Evolutionary conservation across 1,284 basidiomycete genomes (phyloP), one percentile per base, ranked within the genome.

Genomic region (Earliella scabrosa): DNA sequence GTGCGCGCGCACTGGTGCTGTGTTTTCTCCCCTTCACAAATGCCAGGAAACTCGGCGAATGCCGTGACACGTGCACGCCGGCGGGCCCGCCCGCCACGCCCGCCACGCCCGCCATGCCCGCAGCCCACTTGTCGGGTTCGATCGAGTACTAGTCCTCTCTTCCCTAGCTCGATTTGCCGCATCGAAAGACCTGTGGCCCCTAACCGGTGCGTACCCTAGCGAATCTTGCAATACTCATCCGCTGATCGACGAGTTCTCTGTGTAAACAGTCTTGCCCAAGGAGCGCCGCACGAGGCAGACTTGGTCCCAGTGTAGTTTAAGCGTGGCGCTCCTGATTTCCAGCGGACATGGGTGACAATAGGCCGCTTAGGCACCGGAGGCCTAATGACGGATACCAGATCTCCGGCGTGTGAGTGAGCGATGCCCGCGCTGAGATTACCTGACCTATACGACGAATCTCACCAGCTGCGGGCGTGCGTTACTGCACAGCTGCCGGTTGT

Each of bases 1-100:
- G n/a, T n/a, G n/a, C n/a, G n/a, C n/a, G n/a, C n/a, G n/a, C n/a
- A n/a, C n/a, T n/a, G n/a, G n/a, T n/a, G n/a, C n/a, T n/a, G n/a
- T n/a, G n/a, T n/a, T n/a, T n/a, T n/a, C n/a, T n/a, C n/a, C n/a
- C n/a, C n/a, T n/a, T n/a, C n/a, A n/a, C n/a, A n/a, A n/a, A n/a
- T n/a, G n/a, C n/a, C n/a, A n/a, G n/a, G n/a, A n/a, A n/a, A n/a
- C n/a, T n/a, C n/a, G n/a, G n/a, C n/a, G n/a, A n/a, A n/a, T n/a
- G n/a, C n/a, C n/a, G n/a, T n/a, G 18, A 39, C 27, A 21, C 21
- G 45, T 16, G 20, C 35, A 27, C 29, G 16, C 18, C 23, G n/a
- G 29, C 45, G 38, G 38, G 35, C 9, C 45, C 52, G 52, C 45
- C n/a, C n/a, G n/a, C n/a, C n/a, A n/a, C n/a, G n/a, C n/a, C n/a